Evolutionary conservation across 2,329 filamentous ascomycete genomes (phyloP), one percentile per base, ranked within the genome.

Genomic region (Lachnellula arida): DNA sequence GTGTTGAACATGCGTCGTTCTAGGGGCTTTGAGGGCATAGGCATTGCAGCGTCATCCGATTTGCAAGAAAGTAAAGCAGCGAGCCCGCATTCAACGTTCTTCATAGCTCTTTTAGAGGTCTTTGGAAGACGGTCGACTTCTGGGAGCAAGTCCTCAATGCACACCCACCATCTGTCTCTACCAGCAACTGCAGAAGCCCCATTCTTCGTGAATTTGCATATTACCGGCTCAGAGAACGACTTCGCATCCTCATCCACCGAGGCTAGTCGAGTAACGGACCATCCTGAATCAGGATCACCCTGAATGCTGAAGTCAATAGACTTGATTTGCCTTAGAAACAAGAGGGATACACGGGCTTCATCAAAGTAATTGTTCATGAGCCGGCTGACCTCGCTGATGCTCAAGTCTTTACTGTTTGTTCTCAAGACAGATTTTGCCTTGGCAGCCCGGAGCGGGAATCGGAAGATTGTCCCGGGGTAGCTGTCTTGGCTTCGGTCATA

Each of bases 401-500:
- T 46, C 3, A 65, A 11, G n/a, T 49, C 22, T 46, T 11, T 46
- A n/a, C 57, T 51, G 22, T 42, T 59, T 5, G 44, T 48, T 28
- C 47, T 60, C 9, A 63, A 39, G 1, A 9, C 47, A 5, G 57
- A 60, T 17, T 51, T 42, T 1, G 49, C 35, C 4, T 32, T 23
- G n/a, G 23, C 15, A 17, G 40, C 19, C 8, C 62, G 58, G 5
- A 68, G 52, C 14, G 66, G 64, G 48, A 68, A 67, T 2, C 66
- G 62, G 39, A 68, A 68, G 9, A 68, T 67, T 4, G 65, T 67
- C 5, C 65, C 63, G 4, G 53, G 40, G 39, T 60, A 67, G n/a
- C 59, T n/a, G 32, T 64, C 59, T 2, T 61, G 50, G 9, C 57
- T 49, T 22, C 48, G 8, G 12, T 53, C 37, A 39, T 65, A 69